Conservation (phyloP, 805 yeast genomes). For the Lachancea kluyveri region DNA sequence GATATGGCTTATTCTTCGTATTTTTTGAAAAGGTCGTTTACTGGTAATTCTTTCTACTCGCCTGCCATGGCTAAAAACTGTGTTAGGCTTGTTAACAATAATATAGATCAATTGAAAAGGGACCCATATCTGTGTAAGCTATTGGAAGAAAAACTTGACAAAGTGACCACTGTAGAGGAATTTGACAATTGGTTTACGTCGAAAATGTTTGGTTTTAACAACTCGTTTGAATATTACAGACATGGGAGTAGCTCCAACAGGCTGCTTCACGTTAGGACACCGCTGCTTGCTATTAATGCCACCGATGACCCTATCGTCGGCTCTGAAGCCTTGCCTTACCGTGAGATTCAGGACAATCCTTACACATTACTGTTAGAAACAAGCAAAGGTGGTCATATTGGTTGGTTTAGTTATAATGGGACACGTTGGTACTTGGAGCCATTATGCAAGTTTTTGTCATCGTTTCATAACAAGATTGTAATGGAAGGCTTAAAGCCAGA, state of each 20-base stretch:
- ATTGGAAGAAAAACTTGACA: conserved; percentile 20
- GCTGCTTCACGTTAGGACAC: conserved; percentile 49
- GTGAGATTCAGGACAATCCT: conserved; percentile 51
- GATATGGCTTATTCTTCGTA: conserved; percentile 50
- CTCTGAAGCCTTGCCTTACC: conserved; percentile 42
- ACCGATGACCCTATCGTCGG: conserved; percentile 68
- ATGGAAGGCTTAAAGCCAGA: conserved; percentile 15
- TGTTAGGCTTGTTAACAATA: conserved; percentile 36
- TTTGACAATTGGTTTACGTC: conserved; percentile 67
- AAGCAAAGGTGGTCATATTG: conserved; percentile 73
- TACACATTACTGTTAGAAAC: conserved; percentile 52
- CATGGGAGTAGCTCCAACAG: conserved; percentile 52
- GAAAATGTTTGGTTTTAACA: conserved; percentile 56
- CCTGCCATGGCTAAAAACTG: conserved; percentile 46
- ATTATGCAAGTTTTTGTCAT: conserved; percentile 36
- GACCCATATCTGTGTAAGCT: conserved; percentile 12
- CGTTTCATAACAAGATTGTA: conserved; percentile 30
- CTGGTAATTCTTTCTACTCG: conserved; percentile 44
- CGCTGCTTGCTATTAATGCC: conserved; percentile 57
- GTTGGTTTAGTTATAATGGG: conserved; percentile 61
- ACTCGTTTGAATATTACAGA: conserved; percentile 60
- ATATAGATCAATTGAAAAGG: conserved; percentile 34
- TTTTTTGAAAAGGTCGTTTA: conserved; percentile 35
- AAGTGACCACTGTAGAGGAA: conserved; percentile 36
- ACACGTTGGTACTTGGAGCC: conserved; percentile 63